A percentile compares a stretch with the other conserved stretches of the same genome.
These are phyloP conservation scores for Penicillium hordei DNA, from an alignment of 2,329 filamentous ascomycete species.

Conservation along the genomic window DNA sequence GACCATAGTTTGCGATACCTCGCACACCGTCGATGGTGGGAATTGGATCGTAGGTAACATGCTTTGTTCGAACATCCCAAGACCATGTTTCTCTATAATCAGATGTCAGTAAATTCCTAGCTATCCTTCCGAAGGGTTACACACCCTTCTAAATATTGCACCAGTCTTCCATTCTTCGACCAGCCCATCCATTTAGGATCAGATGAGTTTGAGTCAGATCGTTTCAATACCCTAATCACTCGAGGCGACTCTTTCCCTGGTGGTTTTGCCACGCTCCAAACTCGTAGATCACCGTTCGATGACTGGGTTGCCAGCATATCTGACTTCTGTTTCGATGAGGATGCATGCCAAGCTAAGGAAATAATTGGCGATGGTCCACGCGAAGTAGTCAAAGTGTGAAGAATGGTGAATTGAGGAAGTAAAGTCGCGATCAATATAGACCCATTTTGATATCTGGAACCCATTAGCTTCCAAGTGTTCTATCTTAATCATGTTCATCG, in stretches of 20 bases:
- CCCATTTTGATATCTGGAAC: slow-evolving; percentile 81
- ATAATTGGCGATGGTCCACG: slow-evolving; percentile 83
- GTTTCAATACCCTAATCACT: slow-evolving; percentile 82
- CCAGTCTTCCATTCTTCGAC: slow-evolving; percentile 96
- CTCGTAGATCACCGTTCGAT: slow-evolving; percentile 83
- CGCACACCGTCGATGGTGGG: slow-evolving; percentile 79
- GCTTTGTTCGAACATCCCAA: slow-evolving; percentile 98
- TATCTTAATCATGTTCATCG: slow-evolving; percentile 4
- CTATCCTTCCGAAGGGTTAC: slow-evolving; percentile 38
- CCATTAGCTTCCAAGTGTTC: neutral
- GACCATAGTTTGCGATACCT: slow-evolving; percentile 83
- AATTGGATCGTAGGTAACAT: slow-evolving; percentile 85
- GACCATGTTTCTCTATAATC: slow-evolving; percentile 73
- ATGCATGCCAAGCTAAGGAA: slow-evolving; percentile 90
- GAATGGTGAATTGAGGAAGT: slow-evolving; percentile 87
- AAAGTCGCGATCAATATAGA: slow-evolving; percentile 87
- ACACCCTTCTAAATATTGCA: slow-evolving; percentile 89
- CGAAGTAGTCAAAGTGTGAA: slow-evolving; percentile 86
- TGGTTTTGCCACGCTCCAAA: slow-evolving; percentile 93
- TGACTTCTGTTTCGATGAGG: slow-evolving; percentile 91
- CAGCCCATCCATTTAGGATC: slow-evolving; percentile 95
- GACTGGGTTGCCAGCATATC: slow-evolving; percentile 97
- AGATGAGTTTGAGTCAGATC: slow-evolving; percentile 68
- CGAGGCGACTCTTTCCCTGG: slow-evolving; percentile 73
- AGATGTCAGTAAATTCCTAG: neutral